These are phyloP conservation scores for Daldinia sp. DNA, from an alignment of 2,329 filamentous ascomycete species.

Conservation along the genomic window DNA sequence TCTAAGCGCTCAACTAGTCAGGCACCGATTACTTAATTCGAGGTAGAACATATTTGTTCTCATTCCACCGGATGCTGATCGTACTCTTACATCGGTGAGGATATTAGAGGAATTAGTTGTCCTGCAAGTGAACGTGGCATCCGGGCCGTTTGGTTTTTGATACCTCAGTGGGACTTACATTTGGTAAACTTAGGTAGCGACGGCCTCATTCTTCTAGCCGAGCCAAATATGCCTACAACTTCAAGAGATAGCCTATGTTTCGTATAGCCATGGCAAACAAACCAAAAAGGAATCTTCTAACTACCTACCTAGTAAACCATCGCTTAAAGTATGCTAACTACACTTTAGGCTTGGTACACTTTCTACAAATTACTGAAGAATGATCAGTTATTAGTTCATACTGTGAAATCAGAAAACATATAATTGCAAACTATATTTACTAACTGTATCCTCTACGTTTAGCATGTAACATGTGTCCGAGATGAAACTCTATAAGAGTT, in stretches of 20 bases:
- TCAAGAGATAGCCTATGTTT: neutral
- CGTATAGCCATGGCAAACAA: too few relatives aligned
- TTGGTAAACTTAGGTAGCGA: neutral
- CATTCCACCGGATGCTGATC: slow-evolving; percentile 1
- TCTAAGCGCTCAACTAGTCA: neutral
- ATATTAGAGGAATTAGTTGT: neutral
- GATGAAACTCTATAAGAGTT: too few relatives aligned
- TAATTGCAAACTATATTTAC: too few relatives aligned
- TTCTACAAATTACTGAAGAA: too few relatives aligned
- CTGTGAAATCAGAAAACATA: too few relatives aligned
- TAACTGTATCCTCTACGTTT: too few relatives aligned
- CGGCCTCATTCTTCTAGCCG: neutral
- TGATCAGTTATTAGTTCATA: too few relatives aligned
- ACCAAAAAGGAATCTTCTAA: too few relatives aligned
- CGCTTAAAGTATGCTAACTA: too few relatives aligned
- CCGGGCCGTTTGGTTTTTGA: neutral
- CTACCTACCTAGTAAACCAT: too few relatives aligned
- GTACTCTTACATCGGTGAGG: neutral
- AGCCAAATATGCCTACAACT: neutral
- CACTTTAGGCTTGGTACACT: too few relatives aligned
- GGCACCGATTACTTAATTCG: neutral
- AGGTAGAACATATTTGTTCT: neutral
- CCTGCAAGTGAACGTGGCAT: neutral
- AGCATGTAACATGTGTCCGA: too few relatives aligned
- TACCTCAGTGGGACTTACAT: neutral